Percentiles rank a stretch among this genome's conserved stretches.
Conservation (phyloP, 352 stramenopile species). For the Saprolegnia parasitica region DNA sequence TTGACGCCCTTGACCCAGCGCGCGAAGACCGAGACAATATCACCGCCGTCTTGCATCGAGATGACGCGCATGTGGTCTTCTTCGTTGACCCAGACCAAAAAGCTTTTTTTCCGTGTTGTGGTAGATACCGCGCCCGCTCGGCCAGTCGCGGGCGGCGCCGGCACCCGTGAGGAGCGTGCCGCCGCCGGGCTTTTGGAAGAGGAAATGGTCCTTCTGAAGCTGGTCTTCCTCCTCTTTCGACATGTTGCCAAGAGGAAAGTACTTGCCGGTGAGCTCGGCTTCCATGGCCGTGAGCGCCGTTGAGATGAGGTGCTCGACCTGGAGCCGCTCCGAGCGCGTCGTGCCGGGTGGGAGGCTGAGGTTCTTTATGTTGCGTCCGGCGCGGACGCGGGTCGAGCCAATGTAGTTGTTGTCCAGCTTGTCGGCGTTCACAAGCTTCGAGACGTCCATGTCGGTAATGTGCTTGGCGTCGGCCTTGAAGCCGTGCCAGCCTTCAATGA, state of each 20-base stretch:
- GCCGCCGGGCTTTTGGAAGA: slow-evolving; percentile 91
- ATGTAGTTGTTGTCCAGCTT: slow-evolving; percentile 82
- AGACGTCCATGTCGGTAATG: slow-evolving; percentile 75
- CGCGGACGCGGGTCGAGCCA: slow-evolving; percentile 88
- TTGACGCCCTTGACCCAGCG: slow-evolving; percentile 79
- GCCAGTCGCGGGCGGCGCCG: slow-evolving; percentile 89
- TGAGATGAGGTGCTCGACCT: slow-evolving; percentile 81
- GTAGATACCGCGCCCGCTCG: slow-evolving; percentile 89
- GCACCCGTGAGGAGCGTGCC: slow-evolving; percentile 77
- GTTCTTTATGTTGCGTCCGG: slow-evolving; percentile 86
- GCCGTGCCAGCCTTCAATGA: slow-evolving; percentile 84
- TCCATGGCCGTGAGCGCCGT: slow-evolving; percentile 65
- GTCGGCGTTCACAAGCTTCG: slow-evolving; percentile 62
- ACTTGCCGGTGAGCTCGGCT: slow-evolving; percentile 81
- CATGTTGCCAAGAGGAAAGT: slow-evolving; percentile 86
- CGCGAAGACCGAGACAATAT: slow-evolving; percentile 88
- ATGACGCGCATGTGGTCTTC: slow-evolving; percentile 90
- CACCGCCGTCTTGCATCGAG: slow-evolving; percentile 84
- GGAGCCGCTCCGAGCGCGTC: slow-evolving; percentile 68
- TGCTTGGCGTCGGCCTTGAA: slow-evolving; percentile 79
- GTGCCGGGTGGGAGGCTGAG: slow-evolving; percentile 85
- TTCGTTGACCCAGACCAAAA: slow-evolving; percentile 88
- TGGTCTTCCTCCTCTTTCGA: slow-evolving; percentile 88
- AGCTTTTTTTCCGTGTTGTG: slow-evolving; percentile 87
- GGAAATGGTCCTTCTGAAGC: slow-evolving; percentile 87